Conservation (phyloP, 371 early-diverging fungal species). For the Rhizopus arrhizus region DNA sequence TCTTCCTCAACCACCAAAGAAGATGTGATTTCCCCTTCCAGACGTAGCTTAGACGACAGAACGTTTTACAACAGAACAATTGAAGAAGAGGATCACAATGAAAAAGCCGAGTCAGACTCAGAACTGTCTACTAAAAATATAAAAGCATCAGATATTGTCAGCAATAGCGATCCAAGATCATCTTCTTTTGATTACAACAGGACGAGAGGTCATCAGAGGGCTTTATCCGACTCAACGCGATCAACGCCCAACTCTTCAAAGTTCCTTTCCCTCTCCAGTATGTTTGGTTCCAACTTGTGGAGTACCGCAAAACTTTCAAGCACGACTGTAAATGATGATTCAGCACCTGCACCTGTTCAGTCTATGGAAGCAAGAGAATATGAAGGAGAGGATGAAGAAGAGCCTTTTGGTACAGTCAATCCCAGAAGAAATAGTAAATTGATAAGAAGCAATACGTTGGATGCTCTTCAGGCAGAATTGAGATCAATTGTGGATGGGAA, state of each 20-base stretch:
- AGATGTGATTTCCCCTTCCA: conserved; percentile 5
- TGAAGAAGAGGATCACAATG: background rate
- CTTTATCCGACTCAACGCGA: conserved; percentile 31
- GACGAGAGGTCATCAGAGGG: conserved; percentile 31
- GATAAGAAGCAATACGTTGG: conserved; percentile 52
- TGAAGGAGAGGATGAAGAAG: conserved; percentile 25
- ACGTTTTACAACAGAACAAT: conserved; percentile 12
- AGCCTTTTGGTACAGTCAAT: background rate
- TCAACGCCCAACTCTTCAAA: conserved; percentile 8
- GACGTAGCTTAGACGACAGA: conserved; percentile 44
- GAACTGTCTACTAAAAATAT: conserved; percentile 3
- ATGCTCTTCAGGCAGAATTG: conserved; percentile 65
- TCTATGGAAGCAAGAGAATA: conserved; percentile 27
- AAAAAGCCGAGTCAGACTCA: conserved; percentile 15
- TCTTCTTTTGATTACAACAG: conserved; percentile 7
- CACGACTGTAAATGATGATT: conserved; percentile 8
- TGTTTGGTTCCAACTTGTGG: conserved; percentile 27
- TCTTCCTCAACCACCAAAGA: conserved; percentile 36
- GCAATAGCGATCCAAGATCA: background rate
- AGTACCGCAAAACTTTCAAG: conserved; percentile 19
- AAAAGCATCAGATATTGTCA: background rate
- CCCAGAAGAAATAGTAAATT: conserved; percentile 17
- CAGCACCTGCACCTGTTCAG: conserved; percentile 24
- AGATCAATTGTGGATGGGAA: conserved; percentile 57
- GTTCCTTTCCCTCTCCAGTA: conserved; percentile 35